These are phyloP conservation scores for Afroboletus lepidellus DNA, from an alignment of 1,284 basidiomycete species.

Conservation along the genomic window DNA sequence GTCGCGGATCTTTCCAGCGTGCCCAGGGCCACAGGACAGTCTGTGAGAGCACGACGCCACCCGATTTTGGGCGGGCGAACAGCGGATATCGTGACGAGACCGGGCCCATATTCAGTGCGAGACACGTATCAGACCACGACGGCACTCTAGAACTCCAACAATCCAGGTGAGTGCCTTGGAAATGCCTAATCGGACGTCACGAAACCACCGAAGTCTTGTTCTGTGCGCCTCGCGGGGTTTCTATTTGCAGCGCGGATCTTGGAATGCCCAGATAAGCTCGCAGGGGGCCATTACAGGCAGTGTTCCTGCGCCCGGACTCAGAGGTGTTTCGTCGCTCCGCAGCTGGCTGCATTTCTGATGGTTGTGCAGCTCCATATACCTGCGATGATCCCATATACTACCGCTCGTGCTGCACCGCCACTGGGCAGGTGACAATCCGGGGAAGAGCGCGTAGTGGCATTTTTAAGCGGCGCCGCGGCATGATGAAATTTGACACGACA, in stretches of 20 bases:
- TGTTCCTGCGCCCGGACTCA: constrained; percentile 16
- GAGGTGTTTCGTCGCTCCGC: neutral
- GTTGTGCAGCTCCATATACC: neutral
- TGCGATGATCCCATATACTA: too few relatives aligned
- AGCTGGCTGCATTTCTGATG: neutral
- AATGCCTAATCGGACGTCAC: neutral
- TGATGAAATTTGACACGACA: constrained; percentile 18
- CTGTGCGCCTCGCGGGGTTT: constrained; percentile 7
- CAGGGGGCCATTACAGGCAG: neutral
- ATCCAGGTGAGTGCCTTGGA: neutral
- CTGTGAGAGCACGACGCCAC: neutral
- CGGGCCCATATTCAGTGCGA: neutral
- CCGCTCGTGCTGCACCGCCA: constrained; percentile 7
- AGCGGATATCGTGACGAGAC: neutral
- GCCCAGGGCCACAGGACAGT: neutral
- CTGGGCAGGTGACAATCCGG: constrained; percentile 9
- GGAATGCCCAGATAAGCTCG: constrained; percentile 23
- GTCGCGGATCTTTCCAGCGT: constrained; percentile 15
- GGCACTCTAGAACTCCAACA: neutral
- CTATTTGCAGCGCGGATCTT: constrained; percentile 19
- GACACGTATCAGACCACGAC: neutral
- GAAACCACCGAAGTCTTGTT: neutral
- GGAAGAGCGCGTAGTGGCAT: constrained; percentile 6
- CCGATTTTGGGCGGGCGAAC: neutral
- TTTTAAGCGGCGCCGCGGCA: constrained; percentile 9